Conservation (phyloP, 2,329 filamentous ascomycete genomes). For the Torrubiellomyces zombiae region DNA sequence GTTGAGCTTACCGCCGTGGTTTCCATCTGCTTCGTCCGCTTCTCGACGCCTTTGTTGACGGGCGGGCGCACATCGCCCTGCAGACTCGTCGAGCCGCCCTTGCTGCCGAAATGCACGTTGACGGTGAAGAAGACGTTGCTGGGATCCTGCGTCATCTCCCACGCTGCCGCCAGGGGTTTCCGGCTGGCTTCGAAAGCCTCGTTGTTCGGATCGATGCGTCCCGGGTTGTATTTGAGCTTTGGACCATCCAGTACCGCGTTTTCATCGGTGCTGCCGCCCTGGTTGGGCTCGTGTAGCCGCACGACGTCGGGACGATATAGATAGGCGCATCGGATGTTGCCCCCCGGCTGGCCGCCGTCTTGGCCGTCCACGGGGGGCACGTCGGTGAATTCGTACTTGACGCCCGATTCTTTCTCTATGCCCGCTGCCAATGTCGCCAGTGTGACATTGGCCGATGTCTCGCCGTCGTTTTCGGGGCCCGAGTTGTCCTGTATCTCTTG, state of each 20-base stretch:
- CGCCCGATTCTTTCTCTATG: slow-evolving; percentile 30
- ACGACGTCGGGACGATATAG: slow-evolving; percentile 47
- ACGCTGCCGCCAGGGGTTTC: slow-evolving; percentile 51
- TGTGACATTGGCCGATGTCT: slow-evolving; percentile 38
- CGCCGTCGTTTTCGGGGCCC: slow-evolving; percentile 42
- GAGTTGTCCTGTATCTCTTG: slow-evolving; percentile 57
- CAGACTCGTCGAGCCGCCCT: slow-evolving; percentile 46
- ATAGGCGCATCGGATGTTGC: slow-evolving; percentile 57
- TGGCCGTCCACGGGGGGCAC: slow-evolving; percentile 41
- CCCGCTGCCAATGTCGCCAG: slow-evolving; percentile 36
- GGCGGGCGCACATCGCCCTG: slow-evolving; percentile 51
- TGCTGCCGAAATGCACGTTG: slow-evolving; percentile 52
- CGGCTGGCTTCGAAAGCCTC: slow-evolving; percentile 42
- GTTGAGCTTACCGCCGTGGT: slow-evolving; percentile 33
- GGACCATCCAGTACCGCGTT: slow-evolving; percentile 38
- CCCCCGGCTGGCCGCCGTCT: slow-evolving; percentile 51
- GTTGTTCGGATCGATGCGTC: slow-evolving; percentile 46
- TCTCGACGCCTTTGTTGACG: slow-evolving; percentile 44
- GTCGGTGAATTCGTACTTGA: slow-evolving; percentile 42
- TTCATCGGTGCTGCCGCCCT: slow-evolving; percentile 34
- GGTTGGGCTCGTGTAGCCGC: slow-evolving; percentile 40
- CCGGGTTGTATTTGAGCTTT: slow-evolving; percentile 50
- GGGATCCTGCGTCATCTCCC: slow-evolving; percentile 37
- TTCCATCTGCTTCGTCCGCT: slow-evolving; percentile 37
- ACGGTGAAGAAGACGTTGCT: slow-evolving; percentile 48